phyloP scores from a whole-genome alignment of 2,329 filamentous ascomycete genomes.

The Ascochyta rabiei region DNA sequence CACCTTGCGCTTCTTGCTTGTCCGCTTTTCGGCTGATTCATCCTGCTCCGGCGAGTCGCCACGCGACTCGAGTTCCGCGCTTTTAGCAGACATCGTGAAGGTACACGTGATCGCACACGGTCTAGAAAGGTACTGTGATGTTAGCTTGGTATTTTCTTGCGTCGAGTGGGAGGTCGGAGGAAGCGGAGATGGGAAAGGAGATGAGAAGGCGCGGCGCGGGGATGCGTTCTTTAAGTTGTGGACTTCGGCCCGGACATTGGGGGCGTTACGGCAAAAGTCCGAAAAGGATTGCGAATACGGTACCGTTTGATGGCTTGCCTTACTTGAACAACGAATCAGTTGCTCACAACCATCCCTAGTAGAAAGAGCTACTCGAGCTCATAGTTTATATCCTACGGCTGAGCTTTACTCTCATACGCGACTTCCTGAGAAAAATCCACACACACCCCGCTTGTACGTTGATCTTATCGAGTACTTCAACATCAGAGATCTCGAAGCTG shows the following conservation, averaged over 20 bases:
- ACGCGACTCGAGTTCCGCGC: constrained; percentile 36
- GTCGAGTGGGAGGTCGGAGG: constrained; percentile 1
- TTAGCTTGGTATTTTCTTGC: neutral
- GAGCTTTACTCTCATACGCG: too few relatives aligned
- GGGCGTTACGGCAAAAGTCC: neutral
- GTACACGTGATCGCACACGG: neutral
- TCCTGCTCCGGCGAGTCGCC: constrained; percentile 39
- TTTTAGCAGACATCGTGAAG: constrained; percentile 35
- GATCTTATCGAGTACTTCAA: too few relatives aligned
- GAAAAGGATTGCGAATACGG: too few relatives aligned
- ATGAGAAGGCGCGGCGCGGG: constrained; percentile 5
- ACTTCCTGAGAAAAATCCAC: too few relatives aligned
- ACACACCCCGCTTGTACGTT: too few relatives aligned
- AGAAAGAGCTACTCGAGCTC: too few relatives aligned
- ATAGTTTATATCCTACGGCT: too few relatives aligned
- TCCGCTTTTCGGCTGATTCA: constrained; percentile 47
- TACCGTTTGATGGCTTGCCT: too few relatives aligned
- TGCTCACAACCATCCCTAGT: too few relatives aligned
- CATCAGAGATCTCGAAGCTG: too few relatives aligned
- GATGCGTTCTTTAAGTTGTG: constrained; percentile 8
- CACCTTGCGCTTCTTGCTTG: constrained; percentile 52
- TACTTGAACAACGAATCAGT: too few relatives aligned
- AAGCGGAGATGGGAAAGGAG: constrained; percentile 25
- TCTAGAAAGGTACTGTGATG: neutral
- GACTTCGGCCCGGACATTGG: constrained; percentile 15